Conservation (phyloP, 225 moss, liverwort and hornwort genomes). For the Marchantia polymorpha region DNA sequence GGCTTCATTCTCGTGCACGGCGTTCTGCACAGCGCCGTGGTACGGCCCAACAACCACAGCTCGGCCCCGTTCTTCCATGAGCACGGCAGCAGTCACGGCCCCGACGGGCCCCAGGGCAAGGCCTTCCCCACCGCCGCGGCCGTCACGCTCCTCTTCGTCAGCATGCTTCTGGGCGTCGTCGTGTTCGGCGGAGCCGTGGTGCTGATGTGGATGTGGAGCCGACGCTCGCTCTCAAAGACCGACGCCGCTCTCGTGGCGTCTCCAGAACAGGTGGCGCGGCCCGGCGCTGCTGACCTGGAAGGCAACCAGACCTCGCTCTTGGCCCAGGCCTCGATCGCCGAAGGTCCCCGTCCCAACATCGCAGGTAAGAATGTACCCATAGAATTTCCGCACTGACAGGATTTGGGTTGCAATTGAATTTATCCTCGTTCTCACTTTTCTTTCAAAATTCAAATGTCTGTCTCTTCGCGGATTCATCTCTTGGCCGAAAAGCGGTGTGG, state of each 20-base stretch:
- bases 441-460: too few species aligned
- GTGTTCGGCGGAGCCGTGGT: constrained; percentile 48
- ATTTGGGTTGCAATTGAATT: too few species aligned
- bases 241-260: background rate
- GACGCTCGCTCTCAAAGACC: constrained; percentile 3
- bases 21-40: constrained; percentile 37
- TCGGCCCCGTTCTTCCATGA: constrained; percentile 17
- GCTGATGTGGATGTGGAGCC: constrained; percentile 32
- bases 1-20: constrained; percentile 45
- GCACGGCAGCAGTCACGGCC: background rate
- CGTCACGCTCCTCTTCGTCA: constrained; percentile 39
- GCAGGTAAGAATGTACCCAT: constrained; percentile 30
- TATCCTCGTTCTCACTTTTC: too few species aligned
- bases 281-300: constrained; percentile 28
- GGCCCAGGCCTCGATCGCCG: constrained; percentile 33
- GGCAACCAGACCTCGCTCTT: constrained; percentile 26
- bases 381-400: too few species aligned
- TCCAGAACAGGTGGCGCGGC: background rate
- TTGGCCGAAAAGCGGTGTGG: too few species aligned
- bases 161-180: constrained; percentile 42
- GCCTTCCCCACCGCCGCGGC: constrained; percentile 27
- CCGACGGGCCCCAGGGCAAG: constrained; percentile 19
- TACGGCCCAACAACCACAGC: constrained; percentile 35
- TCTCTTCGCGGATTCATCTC: too few species aligned
- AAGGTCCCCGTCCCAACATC: constrained; percentile 49